Evolutionary conservation across 768 basidiomycete genomes (phyloP).

Genomic region (Lactarius trivialis): DNA sequence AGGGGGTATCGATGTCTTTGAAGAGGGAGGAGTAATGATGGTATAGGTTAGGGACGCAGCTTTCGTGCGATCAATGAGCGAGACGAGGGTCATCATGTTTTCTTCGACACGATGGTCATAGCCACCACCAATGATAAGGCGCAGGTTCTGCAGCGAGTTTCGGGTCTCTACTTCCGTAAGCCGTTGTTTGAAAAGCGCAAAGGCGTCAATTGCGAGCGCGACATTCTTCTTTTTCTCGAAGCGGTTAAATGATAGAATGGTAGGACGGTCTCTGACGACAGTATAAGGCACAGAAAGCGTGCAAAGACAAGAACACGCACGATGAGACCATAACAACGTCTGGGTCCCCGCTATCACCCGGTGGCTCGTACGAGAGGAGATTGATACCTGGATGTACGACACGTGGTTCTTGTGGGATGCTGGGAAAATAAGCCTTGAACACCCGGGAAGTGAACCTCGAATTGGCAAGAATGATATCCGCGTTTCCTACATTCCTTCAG

Average conservation of each 20-base stretch:
- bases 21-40: constrained; percentile 45
- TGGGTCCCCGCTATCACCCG: constrained; percentile 37
- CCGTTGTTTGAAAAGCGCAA: constrained; percentile 46
- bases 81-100: constrained; percentile 63
- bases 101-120: constrained; percentile 86
- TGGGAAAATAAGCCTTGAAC: constrained; percentile 68
- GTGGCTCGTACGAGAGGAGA: constrained; percentile 55
- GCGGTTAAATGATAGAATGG: constrained; percentile 83
- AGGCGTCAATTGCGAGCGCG: constrained; percentile 72
- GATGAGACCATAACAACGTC: constrained; percentile 51
- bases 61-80: constrained; percentile 54
- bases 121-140: constrained; percentile 85
- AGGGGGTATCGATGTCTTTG: constrained; percentile 34
- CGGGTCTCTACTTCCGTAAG: constrained; percentile 15
- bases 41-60: constrained; percentile 50
- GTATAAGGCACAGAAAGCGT: constrained; percentile 2
- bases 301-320: constrained; percentile 37
- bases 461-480: constrained; percentile 88
- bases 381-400: constrained; percentile 98
- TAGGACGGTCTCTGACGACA: constrained; percentile 49
- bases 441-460: constrained; percentile 85
- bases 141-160: constrained; percentile 33
- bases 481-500: constrained; percentile 50
- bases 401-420: constrained; percentile 51
- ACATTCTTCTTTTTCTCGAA: constrained; percentile 96